phyloP scores from a whole-genome alignment of 1,284 basidiomycete genomes.

The Tranzscheliella williamsii region DNA sequence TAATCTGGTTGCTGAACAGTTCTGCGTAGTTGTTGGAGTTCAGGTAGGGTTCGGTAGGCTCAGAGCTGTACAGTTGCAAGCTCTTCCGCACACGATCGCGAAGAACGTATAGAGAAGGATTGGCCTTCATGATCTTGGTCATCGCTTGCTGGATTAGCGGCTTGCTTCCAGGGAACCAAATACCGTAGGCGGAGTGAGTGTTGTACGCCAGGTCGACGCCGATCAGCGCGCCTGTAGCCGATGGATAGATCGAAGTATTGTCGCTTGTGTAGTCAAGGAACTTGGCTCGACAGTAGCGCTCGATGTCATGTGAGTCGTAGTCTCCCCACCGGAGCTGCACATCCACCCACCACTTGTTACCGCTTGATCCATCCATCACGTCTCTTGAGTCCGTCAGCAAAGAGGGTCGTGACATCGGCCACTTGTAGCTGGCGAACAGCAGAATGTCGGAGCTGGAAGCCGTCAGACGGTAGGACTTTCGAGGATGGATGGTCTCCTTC shows the following conservation, averaged over 20 bases:
- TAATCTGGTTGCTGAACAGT: slow-evolving; percentile 98
- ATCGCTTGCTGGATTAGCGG: slow-evolving; percentile 97
- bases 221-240: slow-evolving; percentile 96
- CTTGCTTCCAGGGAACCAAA: slow-evolving; percentile 99
- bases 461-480: slow-evolving; percentile 99
- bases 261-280: slow-evolving; percentile 85
- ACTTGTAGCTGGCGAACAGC: slow-evolving; percentile 85
- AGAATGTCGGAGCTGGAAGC: slow-evolving; percentile 90
- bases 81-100: slow-evolving; percentile 98
- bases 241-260: slow-evolving; percentile 92
- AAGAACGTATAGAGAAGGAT: slow-evolving; percentile 95
- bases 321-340: slow-evolving; percentile 97
- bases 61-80: slow-evolving; percentile 96
- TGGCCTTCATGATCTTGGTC: slow-evolving; percentile 99
- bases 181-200: slow-evolving; percentile 97
- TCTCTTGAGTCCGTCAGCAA: slow-evolving; percentile 95
- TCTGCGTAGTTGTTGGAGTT: slow-evolving; percentile 97
- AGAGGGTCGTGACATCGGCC: slow-evolving; percentile 96
- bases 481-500: slow-evolving; percentile 97
- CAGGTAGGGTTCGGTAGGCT: slow-evolving; percentile 97
- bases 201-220: slow-evolving; percentile 98
- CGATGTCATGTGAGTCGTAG: slow-evolving; percentile 82
- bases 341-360: slow-evolving; percentile 99
- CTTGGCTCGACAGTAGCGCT: slow-evolving; percentile 92
- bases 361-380: slow-evolving; percentile 92